Evolutionary conservation across 306 rosid genomes (phyloP), one percentile per base, ranked within the genome.

Genomic region (Begonia fuchsioides): DNA sequence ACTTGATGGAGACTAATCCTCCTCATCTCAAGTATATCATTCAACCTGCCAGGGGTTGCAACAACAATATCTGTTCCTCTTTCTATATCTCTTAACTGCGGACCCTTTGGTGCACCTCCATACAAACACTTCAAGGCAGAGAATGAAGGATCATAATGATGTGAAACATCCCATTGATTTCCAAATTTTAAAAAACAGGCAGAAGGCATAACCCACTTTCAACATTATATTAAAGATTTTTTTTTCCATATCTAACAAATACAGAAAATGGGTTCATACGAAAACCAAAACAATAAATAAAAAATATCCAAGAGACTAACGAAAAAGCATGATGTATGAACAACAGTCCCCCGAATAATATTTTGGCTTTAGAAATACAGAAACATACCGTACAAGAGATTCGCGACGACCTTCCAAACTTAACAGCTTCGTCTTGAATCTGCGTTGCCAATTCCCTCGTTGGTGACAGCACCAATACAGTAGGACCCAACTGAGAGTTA

Each of bases 61-160:
- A 92, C 96, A 49, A 92, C 98, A 61, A 92, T 81, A 74, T 92
- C 98, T 47, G 72, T 74, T 68, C 98, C 98, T 18, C 96, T 60
- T 38, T 92, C 96, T 47, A 92, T 69, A 55, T 92, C 98, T 75
- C 87, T 92, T 67, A 92, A 69, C 62, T 92, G 98, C 44, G 96
- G 98, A 61, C 94, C 98, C 79, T 92, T 92, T 16, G 98, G 98
- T 47, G 98, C 98, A 54, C 98, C 98, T 52, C 98, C 98, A 58
- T 92, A 92, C 65, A 92, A 72, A 70, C 98, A 92, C 98, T 92
- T 16, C 35, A 12, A 52, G 12, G 45, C 54, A 32, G 43, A 50
- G 41, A 54, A 39, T 9, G 6, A 32, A 38, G 12, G 9, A 11
- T 0, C 39, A 8, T 17, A 2, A 40, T n/a, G n/a, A n/a, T 16